Evolutionary conservation across 148 eudicot genomes (phyloP).

Genomic region (Amaranthus cruentus): DNA sequence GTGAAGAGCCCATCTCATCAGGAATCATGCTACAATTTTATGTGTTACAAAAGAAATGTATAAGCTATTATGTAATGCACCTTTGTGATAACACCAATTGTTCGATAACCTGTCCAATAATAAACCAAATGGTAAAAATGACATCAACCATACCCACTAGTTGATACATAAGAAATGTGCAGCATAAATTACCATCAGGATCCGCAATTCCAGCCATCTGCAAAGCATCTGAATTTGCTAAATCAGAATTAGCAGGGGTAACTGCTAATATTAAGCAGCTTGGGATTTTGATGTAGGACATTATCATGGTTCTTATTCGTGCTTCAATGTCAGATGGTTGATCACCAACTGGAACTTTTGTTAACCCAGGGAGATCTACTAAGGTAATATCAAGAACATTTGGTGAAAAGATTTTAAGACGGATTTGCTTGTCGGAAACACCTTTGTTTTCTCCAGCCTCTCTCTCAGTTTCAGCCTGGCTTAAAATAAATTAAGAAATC

Average conservation of each 20-base stretch:
- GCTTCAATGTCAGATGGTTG: conserved; percentile 92
- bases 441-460: conserved; percentile 93
- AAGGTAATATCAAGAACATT: conserved; percentile 90
- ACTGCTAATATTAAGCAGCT: conserved; percentile 85
- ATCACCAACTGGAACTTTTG: conserved; percentile 96
- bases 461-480: conserved; percentile 80
- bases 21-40: background rate
- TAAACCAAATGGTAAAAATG: conserved; percentile 3
- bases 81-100: conserved; percentile 94
- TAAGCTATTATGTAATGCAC: conserved; percentile 27
- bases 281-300: conserved; percentile 64
- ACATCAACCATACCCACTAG: background rate
- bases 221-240: conserved; percentile 93
- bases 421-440: conserved; percentile 76
- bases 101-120: conserved; percentile 64
- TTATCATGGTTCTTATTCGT: conserved; percentile 86
- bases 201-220: conserved; percentile 93
- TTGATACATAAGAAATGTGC: background rate
- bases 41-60: conserved; percentile 4
- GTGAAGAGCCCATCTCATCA: conserved; percentile 2
- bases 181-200: conserved; percentile 68
- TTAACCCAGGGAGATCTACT: conserved; percentile 87
- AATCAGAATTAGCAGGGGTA: conserved; percentile 84
- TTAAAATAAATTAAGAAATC: too few relatives aligned
- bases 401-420: conserved; percentile 79